Evolutionary conservation across 108 stramenopile genomes (phyloP), one percentile per base, ranked within the genome.

Genomic region (Cyclotella choctawhatcheeana): DNA sequence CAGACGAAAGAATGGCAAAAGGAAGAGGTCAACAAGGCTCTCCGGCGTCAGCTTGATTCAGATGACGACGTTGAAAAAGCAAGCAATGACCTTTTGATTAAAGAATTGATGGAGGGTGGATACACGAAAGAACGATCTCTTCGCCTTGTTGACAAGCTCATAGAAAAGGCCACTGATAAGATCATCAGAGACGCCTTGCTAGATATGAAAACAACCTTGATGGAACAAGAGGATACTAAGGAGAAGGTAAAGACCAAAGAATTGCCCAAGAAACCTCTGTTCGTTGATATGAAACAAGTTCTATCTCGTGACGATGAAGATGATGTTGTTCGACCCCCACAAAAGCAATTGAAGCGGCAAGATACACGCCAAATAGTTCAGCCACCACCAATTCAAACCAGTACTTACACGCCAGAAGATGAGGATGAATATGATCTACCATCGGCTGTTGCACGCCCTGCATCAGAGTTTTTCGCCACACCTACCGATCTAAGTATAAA

Each of bases 381-480:
- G n/a, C n/a, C n/a, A n/a, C n/a, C n/a, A 12, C 37, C 37, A 6
- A 31, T 34, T 27, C 33, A 31, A 32, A 40, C 50, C 31, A 40
- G 44, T 16, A 29, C 25, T 17, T 53, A 50, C 10, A 25, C 53
- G 16, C 4, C 17, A 25, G 53, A 35, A 50, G 48, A 50, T 4
- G 48, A 50, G 3, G 58, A 1, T 6, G 40, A n/a, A 20, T 43
- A 61, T 24, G 50, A n/a, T 37, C 2, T 33, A 16, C 56, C 17
- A 27, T 4, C 16, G 29, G 44, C 26, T 3, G 47, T 58, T 2
- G 25, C 50, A n/a, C 22, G 37, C 14, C 63, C 72, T 16, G 47
- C 51, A 13, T 50, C 72, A 44, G 35, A 58, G 0, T 90, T 90
- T 48, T 90, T 90, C 62, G 27, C 32, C 50, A 30, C 77, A 7